These are phyloP conservation scores for Colletotrichum cordylinicola DNA, from an alignment of 2,329 filamentous ascomycete genomes.

Conservation along the genomic window DNA sequence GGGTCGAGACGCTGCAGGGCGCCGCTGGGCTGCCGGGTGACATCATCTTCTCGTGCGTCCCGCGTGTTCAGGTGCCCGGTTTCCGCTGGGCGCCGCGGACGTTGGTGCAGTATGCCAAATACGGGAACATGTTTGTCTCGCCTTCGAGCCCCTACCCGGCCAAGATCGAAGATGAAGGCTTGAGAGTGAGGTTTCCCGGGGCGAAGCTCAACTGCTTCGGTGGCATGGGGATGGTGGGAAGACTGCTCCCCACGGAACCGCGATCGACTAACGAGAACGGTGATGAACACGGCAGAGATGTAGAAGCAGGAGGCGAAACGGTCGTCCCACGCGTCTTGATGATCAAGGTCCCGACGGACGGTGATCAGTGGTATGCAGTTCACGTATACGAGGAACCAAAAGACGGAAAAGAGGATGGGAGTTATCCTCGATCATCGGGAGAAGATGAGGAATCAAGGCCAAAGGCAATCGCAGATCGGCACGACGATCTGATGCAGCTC, in stretches of 20 bases:
- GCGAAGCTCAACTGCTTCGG: neutral
- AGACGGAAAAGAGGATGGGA: neutral
- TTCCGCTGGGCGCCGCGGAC: conserved; percentile 2
- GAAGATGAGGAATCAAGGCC: neutral
- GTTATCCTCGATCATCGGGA: neutral
- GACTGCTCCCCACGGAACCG: neutral
- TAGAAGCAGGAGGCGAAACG: neutral
- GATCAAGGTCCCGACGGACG: neutral
- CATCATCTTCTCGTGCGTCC: conserved; percentile 5
- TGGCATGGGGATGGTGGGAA: neutral
- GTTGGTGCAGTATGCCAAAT: neutral
- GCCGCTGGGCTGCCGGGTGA: neutral
- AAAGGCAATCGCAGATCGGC: neutral
- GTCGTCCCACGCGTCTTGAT: neutral
- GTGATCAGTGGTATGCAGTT: neutral
- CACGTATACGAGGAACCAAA: neutral
- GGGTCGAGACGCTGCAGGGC: neutral
- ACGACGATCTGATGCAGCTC: neutral
- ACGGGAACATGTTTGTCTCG: neutral
- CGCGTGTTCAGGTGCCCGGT: neutral
- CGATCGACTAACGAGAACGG: neutral
- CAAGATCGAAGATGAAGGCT: neutral
- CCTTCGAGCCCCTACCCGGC: neutral
- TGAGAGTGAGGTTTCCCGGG: neutral
- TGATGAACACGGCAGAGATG: neutral